Evolutionary conservation across 768 basidiomycete species (phyloP).

Genomic region (Mycena polygramma): DNA sequence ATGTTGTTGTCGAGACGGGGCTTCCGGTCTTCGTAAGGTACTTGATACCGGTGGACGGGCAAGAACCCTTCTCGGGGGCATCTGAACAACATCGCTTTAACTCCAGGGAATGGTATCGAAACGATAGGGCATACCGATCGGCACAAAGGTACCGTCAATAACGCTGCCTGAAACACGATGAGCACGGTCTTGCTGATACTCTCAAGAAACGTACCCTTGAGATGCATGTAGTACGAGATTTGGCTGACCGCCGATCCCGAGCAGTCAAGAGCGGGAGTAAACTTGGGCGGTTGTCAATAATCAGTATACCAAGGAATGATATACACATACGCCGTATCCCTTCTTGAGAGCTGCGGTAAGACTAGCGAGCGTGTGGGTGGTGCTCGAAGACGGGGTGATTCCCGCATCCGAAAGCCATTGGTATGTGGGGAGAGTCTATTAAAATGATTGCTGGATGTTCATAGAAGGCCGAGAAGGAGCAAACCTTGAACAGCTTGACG

Average conservation of each 20-base stretch:
- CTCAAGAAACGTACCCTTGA: constrained; percentile 10
- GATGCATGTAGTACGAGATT: constrained; percentile 29
- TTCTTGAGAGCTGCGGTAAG: constrained; percentile 67
- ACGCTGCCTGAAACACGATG: constrained; percentile 76
- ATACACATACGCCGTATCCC: constrained; percentile 61
- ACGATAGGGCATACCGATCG: constrained; percentile 60
- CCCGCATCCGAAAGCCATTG: constrained; percentile 78
- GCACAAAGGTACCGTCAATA: constrained; percentile 73
- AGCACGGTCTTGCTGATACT: constrained; percentile 61
- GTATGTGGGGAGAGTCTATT: constrained; percentile 82
- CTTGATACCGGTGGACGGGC: constrained; percentile 68
- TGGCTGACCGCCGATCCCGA: constrained; percentile 48
- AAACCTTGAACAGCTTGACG: constrained; percentile 71
- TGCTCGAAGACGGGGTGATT: constrained; percentile 73
- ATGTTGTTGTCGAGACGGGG: constrained; percentile 41
- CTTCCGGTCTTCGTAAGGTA: constrained; percentile 69
- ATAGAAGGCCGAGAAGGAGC: too few species aligned
- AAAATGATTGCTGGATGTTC: too few species aligned
- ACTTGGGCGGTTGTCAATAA: constrained; percentile 24
- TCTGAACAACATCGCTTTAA: constrained; percentile 49
- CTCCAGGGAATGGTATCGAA: background rate
- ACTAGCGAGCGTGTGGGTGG: constrained; percentile 69
- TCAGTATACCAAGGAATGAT: background rate
- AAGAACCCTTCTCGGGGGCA: constrained; percentile 62
- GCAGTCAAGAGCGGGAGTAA: constrained; percentile 59